A percentile compares a stretch with the other conserved stretches of the same genome.
phyloP scores from a whole-genome alignment of 176 grass and related monocot species.

The Tillandsia fasciculata region DNA sequence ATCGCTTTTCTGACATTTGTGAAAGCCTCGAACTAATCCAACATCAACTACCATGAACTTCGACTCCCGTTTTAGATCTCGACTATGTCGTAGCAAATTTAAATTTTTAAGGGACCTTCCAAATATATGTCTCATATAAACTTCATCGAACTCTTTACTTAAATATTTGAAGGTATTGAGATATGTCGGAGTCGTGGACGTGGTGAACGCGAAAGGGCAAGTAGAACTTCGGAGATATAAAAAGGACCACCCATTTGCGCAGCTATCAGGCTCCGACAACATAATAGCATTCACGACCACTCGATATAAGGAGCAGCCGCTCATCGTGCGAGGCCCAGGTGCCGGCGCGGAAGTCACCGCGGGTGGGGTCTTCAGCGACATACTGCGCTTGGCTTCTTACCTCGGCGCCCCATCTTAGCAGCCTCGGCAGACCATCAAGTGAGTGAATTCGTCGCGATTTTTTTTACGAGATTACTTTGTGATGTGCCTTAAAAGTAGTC shows the following conservation, averaged over 20 bases:
- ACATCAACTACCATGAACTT: neutral
- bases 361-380: constrained; percentile 83
- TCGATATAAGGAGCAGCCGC: constrained; percentile 77
- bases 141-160: constrained; percentile 1
- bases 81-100: too few relatives aligned
- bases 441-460: too few relatives aligned
- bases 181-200: constrained; percentile 74
- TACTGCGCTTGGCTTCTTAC: constrained; percentile 76
- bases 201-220: constrained; percentile 38
- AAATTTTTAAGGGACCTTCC: too few relatives aligned
- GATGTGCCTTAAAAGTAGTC: too few relatives aligned
- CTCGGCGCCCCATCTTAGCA: constrained; percentile 70
- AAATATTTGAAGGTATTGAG: constrained; percentile 52
- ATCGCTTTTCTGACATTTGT: neutral
- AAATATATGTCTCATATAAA: neutral
- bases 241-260: constrained; percentile 70
- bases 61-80: too few relatives aligned
- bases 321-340: constrained; percentile 75
- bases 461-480: too few relatives aligned
- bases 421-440: neutral
- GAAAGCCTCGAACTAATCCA: neutral
- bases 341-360: constrained; percentile 85
- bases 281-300: constrained; percentile 93
- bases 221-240: constrained; percentile 79
- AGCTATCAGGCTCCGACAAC: constrained; percentile 84